Conservation (phyloP, 176 grass and related monocot species). For the Saccharum officinarum region DNA sequence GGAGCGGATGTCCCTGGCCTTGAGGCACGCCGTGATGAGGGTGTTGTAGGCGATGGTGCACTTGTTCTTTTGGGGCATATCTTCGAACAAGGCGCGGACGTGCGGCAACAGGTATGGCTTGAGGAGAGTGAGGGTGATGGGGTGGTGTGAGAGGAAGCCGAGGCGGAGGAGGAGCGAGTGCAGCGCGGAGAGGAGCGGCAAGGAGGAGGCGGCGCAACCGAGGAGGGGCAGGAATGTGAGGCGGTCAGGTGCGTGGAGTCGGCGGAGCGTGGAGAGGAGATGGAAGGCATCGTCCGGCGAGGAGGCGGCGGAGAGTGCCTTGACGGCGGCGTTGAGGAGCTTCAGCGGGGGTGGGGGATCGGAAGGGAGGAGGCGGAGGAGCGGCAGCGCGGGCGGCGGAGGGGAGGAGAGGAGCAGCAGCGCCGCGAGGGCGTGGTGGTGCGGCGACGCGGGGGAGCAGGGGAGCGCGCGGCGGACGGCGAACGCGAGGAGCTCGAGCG, state of each 20-base stretch:
- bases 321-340: slow-evolving; percentile 57
- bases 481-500: slow-evolving; percentile 49
- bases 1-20: neutral
- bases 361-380: slow-evolving; percentile 29
- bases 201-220: slow-evolving; percentile 16
- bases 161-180: slow-evolving; percentile 46
- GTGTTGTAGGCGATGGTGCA: slow-evolving; percentile 53
- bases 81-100: slow-evolving; percentile 18
- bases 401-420: slow-evolving; percentile 52
- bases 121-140: slow-evolving; percentile 46
- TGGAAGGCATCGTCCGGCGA: slow-evolving; percentile 24
- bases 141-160: slow-evolving; percentile 49
- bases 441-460: slow-evolving; percentile 30
- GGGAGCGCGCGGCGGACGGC: slow-evolving; percentile 44
- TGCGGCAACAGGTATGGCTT: slow-evolving; percentile 17
- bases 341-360: slow-evolving; percentile 30
- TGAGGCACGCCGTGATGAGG: slow-evolving; percentile 26
- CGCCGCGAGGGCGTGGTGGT: slow-evolving; percentile 39
- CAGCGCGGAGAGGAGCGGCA: slow-evolving; percentile 35
- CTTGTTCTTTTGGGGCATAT: slow-evolving; percentile 27
- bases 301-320: slow-evolving; percentile 32
- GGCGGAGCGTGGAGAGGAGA: slow-evolving; percentile 34
- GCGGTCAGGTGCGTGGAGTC: slow-evolving; percentile 26
- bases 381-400: neutral
- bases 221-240: slow-evolving; percentile 43